Evolutionary conservation across 352 stramenopile genomes (phyloP).

Genomic region (Thalassiosira livingstoniorum): DNA sequence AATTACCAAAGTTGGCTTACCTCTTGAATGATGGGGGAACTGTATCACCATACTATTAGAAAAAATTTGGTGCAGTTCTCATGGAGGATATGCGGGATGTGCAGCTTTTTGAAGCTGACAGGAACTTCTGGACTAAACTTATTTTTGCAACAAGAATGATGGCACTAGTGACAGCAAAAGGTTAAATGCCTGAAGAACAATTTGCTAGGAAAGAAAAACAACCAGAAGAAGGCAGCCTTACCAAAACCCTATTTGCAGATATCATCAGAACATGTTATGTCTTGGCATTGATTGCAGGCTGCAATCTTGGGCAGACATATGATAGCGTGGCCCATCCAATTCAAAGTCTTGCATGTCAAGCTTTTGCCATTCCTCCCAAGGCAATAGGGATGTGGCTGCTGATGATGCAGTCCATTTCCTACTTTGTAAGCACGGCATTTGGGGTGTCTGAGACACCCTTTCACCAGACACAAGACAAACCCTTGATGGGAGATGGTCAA

Average conservation of each 20-base stretch:
- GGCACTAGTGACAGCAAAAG: background rate
- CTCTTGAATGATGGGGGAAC: slow-evolving; percentile 5
- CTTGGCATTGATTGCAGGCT: slow-evolving; percentile 8
- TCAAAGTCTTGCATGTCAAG: slow-evolving; percentile 24
- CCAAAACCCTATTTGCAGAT: slow-evolving; percentile 30
- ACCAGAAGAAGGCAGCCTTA: background rate
- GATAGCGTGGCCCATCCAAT: slow-evolving; percentile 38
- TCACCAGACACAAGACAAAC: background rate
- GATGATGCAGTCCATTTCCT: slow-evolving; percentile 27
- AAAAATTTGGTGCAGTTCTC: slow-evolving; percentile 10
- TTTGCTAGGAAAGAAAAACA: slow-evolving; percentile 16
- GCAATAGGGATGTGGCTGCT: slow-evolving; percentile 26
- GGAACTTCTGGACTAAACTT: slow-evolving; percentile 18
- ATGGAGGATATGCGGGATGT: slow-evolving; percentile 17
- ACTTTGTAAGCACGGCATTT: slow-evolving; percentile 24
- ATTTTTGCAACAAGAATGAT: slow-evolving; percentile 37
- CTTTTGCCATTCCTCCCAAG: background rate
- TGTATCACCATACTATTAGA: slow-evolving; percentile 12
- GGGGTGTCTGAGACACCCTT: background rate
- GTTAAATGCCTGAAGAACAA: slow-evolving; percentile 16
- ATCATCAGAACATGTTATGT: slow-evolving; percentile 20
- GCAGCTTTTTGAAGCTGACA: slow-evolving; percentile 21
- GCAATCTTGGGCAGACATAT: slow-evolving; percentile 35
- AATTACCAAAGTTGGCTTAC: background rate
- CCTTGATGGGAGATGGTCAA: background rate